phyloP scores from a whole-genome alignment of 2,329 filamentous ascomycete species.

The Penicillium sp. region DNA sequence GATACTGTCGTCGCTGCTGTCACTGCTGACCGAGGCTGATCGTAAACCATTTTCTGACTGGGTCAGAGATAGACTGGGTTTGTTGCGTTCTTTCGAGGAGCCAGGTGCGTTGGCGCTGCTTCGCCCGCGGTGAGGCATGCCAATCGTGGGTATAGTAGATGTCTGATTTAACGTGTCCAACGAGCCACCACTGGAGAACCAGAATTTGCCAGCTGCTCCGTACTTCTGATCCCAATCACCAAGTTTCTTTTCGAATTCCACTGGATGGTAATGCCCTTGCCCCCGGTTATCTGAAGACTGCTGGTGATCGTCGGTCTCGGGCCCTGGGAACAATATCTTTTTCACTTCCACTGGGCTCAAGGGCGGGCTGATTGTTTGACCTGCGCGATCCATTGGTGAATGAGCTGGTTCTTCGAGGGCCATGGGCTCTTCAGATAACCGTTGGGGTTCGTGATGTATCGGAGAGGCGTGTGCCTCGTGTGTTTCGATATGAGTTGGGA shows the following conservation, averaged over 20 bases:
- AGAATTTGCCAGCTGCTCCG: slow-evolving; percentile 49
- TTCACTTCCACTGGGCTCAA: slow-evolving; percentile 44
- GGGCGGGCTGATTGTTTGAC: slow-evolving; percentile 40
- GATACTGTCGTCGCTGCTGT: slow-evolving; percentile 31
- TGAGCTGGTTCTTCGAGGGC: slow-evolving; percentile 3
- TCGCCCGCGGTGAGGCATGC: slow-evolving; percentile 32
- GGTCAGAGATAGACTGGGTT: slow-evolving; percentile 9
- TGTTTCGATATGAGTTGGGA: background rate
- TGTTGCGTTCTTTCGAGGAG: slow-evolving; percentile 8
- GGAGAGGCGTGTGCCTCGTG: background rate
- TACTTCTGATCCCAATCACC: slow-evolving; percentile 56
- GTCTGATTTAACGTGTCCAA: slow-evolving; percentile 5
- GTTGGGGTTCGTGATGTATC: background rate
- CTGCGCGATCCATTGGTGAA: slow-evolving; percentile 20
- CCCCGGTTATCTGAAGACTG: slow-evolving; percentile 11
- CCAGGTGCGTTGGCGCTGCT: slow-evolving; percentile 4
- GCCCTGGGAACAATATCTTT: slow-evolving; percentile 46
- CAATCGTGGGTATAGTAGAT: slow-evolving; percentile 40
- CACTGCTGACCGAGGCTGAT: slow-evolving; percentile 29
- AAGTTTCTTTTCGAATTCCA: slow-evolving; percentile 53
- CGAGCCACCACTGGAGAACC: slow-evolving; percentile 30
- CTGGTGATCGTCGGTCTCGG: slow-evolving; percentile 7
- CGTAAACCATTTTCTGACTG: slow-evolving; percentile 12
- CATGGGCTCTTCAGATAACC: slow-evolving; percentile 6
- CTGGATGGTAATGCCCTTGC: slow-evolving; percentile 52